phyloP scores from a whole-genome alignment of 495 filamentous ascomycete species.

The Neurospora sp. region DNA sequence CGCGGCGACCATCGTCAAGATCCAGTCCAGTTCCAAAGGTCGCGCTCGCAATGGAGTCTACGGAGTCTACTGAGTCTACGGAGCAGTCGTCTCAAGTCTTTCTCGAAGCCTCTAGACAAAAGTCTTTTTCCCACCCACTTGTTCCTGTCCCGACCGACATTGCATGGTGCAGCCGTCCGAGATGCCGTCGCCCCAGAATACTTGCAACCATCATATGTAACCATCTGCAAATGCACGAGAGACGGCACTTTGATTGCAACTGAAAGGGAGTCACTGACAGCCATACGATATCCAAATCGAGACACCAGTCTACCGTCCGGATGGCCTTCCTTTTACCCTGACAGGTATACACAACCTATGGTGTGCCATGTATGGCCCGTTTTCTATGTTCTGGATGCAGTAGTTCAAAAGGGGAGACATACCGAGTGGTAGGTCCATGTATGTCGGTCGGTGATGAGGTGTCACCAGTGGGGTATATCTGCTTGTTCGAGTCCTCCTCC shows the following conservation, averaged over 20 bases:
- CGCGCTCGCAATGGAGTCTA: not conserved
- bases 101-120: not conserved
- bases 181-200: not conserved
- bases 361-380: not conserved
- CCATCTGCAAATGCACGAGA: conserved; percentile 8
- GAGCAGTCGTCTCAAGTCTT: not conserved
- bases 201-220: not conserved
- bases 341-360: not conserved
- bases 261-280: conserved; percentile 17
- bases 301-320: not conserved
- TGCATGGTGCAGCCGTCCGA: not conserved
- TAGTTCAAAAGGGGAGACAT: not conserved
- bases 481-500: not conserved
- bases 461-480: not conserved
- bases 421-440: not conserved
- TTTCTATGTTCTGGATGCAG: not conserved
- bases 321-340: not conserved
- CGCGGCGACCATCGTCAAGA: not conserved
- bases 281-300: conserved; percentile 17
- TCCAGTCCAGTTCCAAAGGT: not conserved
- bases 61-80: not conserved
- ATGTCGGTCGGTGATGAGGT: not conserved
- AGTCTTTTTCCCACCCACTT: not conserved
- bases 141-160: not conserved
- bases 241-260: conserved; percentile 1